These are phyloP conservation scores for Penstemon eatonii DNA, from an alignment of 257 asterid genomes.

Conservation along the genomic window DNA sequence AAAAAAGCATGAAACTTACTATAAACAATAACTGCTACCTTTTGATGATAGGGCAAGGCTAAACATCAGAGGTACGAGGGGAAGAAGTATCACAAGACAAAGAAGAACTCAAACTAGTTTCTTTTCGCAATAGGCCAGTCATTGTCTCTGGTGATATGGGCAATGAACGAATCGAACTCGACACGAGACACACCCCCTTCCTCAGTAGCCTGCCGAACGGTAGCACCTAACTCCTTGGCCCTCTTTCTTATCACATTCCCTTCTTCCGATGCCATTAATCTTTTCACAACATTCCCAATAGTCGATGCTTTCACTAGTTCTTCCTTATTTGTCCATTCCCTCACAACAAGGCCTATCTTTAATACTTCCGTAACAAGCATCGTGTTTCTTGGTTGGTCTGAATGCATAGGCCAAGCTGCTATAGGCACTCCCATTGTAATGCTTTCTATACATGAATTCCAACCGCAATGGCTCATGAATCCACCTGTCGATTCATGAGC, in stretches of 20 bases:
- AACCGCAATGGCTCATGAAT: background rate
- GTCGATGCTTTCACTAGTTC: background rate
- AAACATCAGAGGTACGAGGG: too few relatives aligned
- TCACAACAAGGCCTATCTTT: background rate
- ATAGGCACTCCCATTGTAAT: conserved; percentile 26
- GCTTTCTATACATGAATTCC: background rate
- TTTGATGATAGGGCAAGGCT: too few relatives aligned
- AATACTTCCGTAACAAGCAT: background rate
- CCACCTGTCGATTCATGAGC: conserved; percentile 24
- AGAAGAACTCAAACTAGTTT: background rate
- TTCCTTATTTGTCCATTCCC: conserved; percentile 19
- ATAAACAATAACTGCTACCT: too few relatives aligned
- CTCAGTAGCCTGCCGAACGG: background rate
- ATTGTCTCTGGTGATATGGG: conserved; percentile 25
- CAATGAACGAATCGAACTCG: conserved; percentile 26
- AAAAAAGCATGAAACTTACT: too few relatives aligned
- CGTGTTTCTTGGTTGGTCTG: conserved; percentile 23
- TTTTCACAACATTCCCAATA: conserved; percentile 14
- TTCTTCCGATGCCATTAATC: background rate
- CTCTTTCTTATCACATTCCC: conserved; percentile 19
- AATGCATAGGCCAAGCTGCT: conserved; percentile 33
- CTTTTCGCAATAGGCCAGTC: background rate
- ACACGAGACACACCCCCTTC: conserved; percentile 19
- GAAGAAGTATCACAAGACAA: background rate
- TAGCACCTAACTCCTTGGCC: conserved; percentile 18